A percentile compares a stretch with the other conserved stretches of the same genome.
These are phyloP conservation scores for Pseudomonodictys pantanalensis DNA, from an alignment of 495 filamentous ascomycete species.

Conservation along the genomic window DNA sequence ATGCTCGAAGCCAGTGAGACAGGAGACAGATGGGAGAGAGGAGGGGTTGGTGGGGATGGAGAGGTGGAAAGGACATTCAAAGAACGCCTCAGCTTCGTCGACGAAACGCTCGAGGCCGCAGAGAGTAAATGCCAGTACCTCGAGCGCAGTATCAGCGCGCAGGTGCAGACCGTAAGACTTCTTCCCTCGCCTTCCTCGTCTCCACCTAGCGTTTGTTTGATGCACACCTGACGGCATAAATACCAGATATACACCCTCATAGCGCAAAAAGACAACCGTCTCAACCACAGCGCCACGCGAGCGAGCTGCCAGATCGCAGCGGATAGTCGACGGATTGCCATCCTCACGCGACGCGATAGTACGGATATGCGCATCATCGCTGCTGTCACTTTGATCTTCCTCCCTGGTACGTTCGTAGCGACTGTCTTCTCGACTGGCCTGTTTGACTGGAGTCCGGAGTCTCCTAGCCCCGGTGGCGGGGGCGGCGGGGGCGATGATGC, in stretches of 20 bases:
- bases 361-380: conserved; percentile 23
- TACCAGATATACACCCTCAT: conserved; percentile 20
- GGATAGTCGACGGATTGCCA: conserved; percentile 8
- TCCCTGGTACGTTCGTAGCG: conserved; percentile 18
- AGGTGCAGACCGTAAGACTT: conserved; percentile 9
- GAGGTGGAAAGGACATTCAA: neutral
- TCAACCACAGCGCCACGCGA: conserved; percentile 7
- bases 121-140: conserved; percentile 18
- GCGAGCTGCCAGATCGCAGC: conserved; percentile 11
- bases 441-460: conserved; percentile 5
- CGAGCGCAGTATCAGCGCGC: conserved; percentile 9
- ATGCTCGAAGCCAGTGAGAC: too few species aligned
- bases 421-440: conserved; percentile 18
- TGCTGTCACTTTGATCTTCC: conserved; percentile 14
- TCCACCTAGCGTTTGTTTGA: too few species aligned
- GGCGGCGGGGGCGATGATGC: neutral
- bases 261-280: conserved; percentile 15
- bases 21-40: too few species aligned
- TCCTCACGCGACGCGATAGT: conserved; percentile 9
- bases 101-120: conserved; percentile 3
- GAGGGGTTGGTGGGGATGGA: neutral
- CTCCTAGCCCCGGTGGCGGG: neutral
- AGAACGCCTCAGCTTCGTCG: conserved; percentile 2
- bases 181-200: neutral
- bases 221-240: neutral